Percentiles rank a stretch among this genome's conserved stretches.
Evolutionary conservation across 768 basidiomycete genomes (phyloP).

Genomic region (Hericium coralloides): DNA sequence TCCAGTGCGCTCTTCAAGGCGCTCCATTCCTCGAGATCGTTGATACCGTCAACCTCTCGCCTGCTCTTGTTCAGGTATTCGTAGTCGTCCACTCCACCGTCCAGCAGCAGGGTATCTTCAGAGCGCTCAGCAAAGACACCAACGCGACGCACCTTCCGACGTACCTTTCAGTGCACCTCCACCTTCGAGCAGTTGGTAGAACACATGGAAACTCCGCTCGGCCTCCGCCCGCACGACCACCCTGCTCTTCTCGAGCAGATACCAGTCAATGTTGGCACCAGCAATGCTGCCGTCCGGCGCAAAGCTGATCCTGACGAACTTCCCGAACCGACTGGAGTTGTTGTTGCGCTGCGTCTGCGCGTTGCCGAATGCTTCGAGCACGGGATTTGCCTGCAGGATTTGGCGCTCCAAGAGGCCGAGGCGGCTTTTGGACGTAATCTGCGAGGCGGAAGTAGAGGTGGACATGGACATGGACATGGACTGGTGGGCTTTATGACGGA

Average conservation of each 20-base stretch:
- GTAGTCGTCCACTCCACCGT: slow-evolving; percentile 69
- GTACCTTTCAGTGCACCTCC: slow-evolving; percentile 60
- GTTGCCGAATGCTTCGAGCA: slow-evolving; percentile 96
- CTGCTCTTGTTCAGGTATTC: slow-evolving; percentile 88
- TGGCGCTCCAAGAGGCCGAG: slow-evolving; percentile 90
- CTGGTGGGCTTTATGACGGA: slow-evolving; percentile 42
- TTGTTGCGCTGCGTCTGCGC: slow-evolving; percentile 98
- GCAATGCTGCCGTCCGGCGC: slow-evolving; percentile 89
- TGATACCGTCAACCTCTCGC: slow-evolving; percentile 89
- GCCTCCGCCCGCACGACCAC: slow-evolving; percentile 83
- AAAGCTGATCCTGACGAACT: slow-evolving; percentile 95
- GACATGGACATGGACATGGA: slow-evolving; percentile 34
- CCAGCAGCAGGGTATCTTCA: slow-evolving; percentile 59
- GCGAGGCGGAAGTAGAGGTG: slow-evolving; percentile 32
- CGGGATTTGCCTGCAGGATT: slow-evolving; percentile 95
- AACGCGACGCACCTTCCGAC: slow-evolving; percentile 14
- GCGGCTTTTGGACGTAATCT: slow-evolving; percentile 54
- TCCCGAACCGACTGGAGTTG: slow-evolving; percentile 97
- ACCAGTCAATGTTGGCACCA: slow-evolving; percentile 99
- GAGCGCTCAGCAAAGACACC: slow-evolving; percentile 2
- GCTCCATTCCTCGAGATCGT: slow-evolving; percentile 86
- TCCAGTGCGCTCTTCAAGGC: slow-evolving; percentile 72
- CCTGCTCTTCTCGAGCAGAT: slow-evolving; percentile 93
- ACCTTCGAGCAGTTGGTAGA: slow-evolving; percentile 90
- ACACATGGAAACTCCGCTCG: slow-evolving; percentile 93